Conservation (phyloP, 768 basidiomycete species). For the Xerocomellus intermedius region DNA sequence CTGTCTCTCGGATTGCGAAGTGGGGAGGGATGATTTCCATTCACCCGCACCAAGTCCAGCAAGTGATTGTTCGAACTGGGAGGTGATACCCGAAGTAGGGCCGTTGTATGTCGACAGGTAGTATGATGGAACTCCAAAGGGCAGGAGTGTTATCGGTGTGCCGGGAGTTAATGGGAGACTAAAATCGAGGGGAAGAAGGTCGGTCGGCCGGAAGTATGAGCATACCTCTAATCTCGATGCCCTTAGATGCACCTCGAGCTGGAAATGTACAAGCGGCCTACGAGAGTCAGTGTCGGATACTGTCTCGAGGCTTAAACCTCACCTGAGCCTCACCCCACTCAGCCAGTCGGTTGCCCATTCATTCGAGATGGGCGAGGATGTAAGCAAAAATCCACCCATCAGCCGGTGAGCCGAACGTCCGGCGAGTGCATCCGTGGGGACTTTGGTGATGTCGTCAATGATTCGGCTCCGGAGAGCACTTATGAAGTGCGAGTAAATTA, state of each 20-base stretch:
- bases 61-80: constrained; percentile 64
- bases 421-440: constrained; percentile 32
- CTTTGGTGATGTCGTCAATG: constrained; percentile 50
- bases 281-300: constrained; percentile 11
- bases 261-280: constrained; percentile 61
- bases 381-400: constrained; percentile 63
- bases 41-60: constrained; percentile 58
- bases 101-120: constrained; percentile 70
- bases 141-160: constrained; percentile 67
- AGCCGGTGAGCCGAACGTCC: constrained; percentile 47
- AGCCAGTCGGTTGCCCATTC: constrained; percentile 73
- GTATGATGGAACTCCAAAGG: constrained; percentile 70
- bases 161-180: constrained; percentile 51
- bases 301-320: constrained; percentile 7
- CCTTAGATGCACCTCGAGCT: constrained; percentile 53
- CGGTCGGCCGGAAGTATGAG: constrained; percentile 55
- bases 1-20: constrained; percentile 20
- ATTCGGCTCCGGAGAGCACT: constrained; percentile 57
- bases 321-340: constrained; percentile 50
- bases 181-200: constrained; percentile 49
- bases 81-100: constrained; percentile 56
- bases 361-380: constrained; percentile 39
- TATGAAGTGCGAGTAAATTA: constrained; percentile 47
- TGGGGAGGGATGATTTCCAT: constrained; percentile 37
- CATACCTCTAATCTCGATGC: constrained; percentile 58